These are phyloP conservation scores for Pestalotiopsis sp. DNA, from an alignment of 2,329 filamentous ascomycete species.

Conservation along the genomic window DNA sequence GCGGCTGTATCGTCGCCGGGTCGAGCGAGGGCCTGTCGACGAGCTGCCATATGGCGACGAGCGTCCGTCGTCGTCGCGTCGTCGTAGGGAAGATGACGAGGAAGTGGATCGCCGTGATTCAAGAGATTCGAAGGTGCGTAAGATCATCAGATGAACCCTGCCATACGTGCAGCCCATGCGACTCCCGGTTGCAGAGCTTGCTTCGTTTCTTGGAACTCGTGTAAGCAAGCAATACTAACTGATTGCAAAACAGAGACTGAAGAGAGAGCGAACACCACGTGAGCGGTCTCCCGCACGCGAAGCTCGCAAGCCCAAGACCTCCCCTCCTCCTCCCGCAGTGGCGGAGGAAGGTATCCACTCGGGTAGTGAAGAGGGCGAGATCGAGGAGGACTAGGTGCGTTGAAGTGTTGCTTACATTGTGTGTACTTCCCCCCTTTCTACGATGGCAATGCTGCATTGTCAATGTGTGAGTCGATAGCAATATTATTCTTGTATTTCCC, in stretches of 20 bases:
- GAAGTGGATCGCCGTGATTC: constrained; percentile 66
- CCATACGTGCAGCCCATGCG: no score
- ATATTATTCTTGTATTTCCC: neutral
- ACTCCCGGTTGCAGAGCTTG: no score
- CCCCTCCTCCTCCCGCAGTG: constrained; percentile 44
- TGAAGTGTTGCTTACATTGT: constrained; percentile 53
- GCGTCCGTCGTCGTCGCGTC: constrained; percentile 65
- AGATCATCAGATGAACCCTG: neutral
- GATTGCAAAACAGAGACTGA: constrained; percentile 49
- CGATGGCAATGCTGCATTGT: neutral
- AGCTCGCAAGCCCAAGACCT: constrained; percentile 58
- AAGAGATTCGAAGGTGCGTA: constrained; percentile 67
- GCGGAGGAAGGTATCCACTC: constrained; percentile 71
- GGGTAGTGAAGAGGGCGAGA: constrained; percentile 97
- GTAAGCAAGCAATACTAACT: neutral
- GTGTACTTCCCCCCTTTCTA: neutral
- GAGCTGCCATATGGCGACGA: constrained; percentile 90
- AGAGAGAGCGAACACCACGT: constrained; percentile 59
- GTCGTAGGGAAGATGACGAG: constrained; percentile 79
- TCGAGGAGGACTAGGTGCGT: constrained; percentile 73
- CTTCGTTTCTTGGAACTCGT: no score
- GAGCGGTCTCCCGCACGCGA: constrained; percentile 64
- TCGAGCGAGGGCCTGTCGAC: constrained; percentile 70
- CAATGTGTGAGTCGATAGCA: neutral
- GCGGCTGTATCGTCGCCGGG: constrained; percentile 79